Percentiles rank a stretch among this genome's conserved stretches.
phyloP scores from a whole-genome alignment of 495 filamentous ascomycete species.

The Pyrenula aspistea region DNA sequence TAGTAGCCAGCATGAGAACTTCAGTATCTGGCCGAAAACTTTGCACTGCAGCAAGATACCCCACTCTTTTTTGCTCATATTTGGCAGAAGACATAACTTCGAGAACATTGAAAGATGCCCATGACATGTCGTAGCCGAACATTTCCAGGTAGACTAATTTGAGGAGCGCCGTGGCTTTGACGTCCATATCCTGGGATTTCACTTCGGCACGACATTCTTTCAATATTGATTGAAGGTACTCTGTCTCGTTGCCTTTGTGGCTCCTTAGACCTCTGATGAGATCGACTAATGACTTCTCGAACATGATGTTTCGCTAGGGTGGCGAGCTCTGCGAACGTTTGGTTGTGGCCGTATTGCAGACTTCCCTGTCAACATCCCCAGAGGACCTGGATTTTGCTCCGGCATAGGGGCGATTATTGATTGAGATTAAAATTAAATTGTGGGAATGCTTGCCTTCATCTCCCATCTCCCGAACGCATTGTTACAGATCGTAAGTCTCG shows the following conservation, averaged over 20 bases:
- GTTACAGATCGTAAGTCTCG: too few species aligned
- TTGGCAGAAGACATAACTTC: constrained; percentile 97
- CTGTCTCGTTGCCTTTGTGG: constrained; percentile 85
- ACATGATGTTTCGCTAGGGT: too few species aligned
- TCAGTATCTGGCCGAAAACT: constrained; percentile 93
- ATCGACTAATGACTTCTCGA: constrained; percentile 98
- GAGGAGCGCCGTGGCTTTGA: constrained; percentile 88
- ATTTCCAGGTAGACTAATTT: constrained; percentile 97
- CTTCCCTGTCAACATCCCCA: too few species aligned
- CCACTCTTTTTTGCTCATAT: constrained; percentile 87
- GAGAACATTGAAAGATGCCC: constrained; percentile 95
- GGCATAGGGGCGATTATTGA: too few species aligned
- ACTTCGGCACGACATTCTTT: constrained; percentile 92
- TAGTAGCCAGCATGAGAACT: constrained; percentile 94
- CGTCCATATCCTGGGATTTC: constrained; percentile 82
- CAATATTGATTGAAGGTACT: constrained; percentile 82
- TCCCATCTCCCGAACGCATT: too few species aligned
- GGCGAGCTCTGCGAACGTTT: too few species aligned
- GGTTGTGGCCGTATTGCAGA: too few species aligned
- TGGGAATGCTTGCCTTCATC: too few species aligned
- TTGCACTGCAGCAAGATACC: constrained; percentile 92
- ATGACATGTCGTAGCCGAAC: constrained; percentile 99
- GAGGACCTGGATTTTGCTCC: too few species aligned
- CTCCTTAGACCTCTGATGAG: constrained; percentile 90
- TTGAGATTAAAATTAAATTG: too few species aligned